Evolutionary conservation across 148 eudicot genomes (phyloP), one percentile per base, ranked within the genome.

Genomic region (Cornus kousa): DNA sequence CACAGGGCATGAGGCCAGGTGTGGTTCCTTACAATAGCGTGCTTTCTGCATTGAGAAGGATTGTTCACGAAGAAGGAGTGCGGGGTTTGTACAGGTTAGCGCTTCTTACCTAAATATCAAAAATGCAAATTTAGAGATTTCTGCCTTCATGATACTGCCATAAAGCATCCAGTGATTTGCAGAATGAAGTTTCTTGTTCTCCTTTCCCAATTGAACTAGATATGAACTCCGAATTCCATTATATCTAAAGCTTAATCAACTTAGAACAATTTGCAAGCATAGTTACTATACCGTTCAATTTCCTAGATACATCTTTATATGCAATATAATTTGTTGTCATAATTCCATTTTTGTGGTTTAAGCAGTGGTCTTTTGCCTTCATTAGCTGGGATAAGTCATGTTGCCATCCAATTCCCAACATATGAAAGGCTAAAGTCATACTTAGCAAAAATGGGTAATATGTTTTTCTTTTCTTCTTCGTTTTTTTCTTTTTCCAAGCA

Each of bases 341-440:
- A 8, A 50, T 13, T 19, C 79, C 68, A 39, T 66, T 82, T 43
- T 78, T 74, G 66, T 83, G 72, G 55, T 72, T 86, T 81, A n/a
- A 76, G 74, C 93, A 95, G 98, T 82, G 98, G 98, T 79, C 93
- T 95, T 81, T 84, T 95, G 85, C 98, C 98, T 76, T 95, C 98
- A 22, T 80, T 95, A 82, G 98, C 89, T 31, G 98, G 98, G 71
- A 83, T 95, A 64, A 93, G 89, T 80, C 98, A 95, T 67, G 98
- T 93, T n/a, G 93, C 97, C 60, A 93, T 95, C 83, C 98, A 95
- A 74, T 95, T 95, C 82, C 98, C 98, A 7, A 87, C 94, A 20
- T 95, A 95, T 83, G 98, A 95, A 85, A 89, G 85, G 83, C 85
- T 95, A 71, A 95, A 95, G 86, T 81, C 79, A 64, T 95, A 88